Conservation (phyloP, 225 moss, liverwort and hornwort species). For the Straminergon stramineum region DNA sequence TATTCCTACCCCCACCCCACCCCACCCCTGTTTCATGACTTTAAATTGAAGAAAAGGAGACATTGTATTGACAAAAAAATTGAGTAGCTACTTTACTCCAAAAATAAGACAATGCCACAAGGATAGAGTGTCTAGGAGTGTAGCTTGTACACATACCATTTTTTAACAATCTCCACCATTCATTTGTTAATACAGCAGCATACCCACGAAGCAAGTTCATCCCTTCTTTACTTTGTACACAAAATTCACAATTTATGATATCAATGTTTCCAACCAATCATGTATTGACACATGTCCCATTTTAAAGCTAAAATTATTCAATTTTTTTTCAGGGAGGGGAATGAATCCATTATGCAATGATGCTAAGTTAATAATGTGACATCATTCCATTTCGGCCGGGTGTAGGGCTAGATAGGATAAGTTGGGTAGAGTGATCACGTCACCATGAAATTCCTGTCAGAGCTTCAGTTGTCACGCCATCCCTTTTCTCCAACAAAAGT, state of each 20-base stretch:
- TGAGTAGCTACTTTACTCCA: background rate
- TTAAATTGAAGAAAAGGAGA: rapidly evolving
- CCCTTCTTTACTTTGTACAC: background rate
- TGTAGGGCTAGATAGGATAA: too few species aligned
- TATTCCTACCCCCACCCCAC: background rate
- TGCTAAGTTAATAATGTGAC: background rate
- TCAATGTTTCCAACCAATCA: background rate
- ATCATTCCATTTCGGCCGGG: too few species aligned
- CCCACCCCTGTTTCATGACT: background rate
- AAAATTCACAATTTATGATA: background rate
- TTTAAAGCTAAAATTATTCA: too few species aligned
- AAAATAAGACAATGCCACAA: rapidly evolving
- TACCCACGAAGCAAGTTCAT: background rate
- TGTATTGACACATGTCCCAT: background rate
- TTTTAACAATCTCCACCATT: background rate
- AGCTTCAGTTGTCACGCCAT: too few species aligned
- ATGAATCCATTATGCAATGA: background rate
- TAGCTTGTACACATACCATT: background rate
- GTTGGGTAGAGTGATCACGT: too few species aligned
- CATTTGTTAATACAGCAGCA: rapidly evolving
- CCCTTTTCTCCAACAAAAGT: too few species aligned
- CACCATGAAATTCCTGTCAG: too few species aligned
- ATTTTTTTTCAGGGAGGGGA: too few species aligned
- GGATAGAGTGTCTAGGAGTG: rapidly evolving
- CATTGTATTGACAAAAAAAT: rapidly evolving